Percentiles rank a stretch among this genome's conserved stretches.
These are phyloP conservation scores for Digitaria exilis DNA, from an alignment of 202 grass and related monocot species.

Conservation along the genomic window DNA sequence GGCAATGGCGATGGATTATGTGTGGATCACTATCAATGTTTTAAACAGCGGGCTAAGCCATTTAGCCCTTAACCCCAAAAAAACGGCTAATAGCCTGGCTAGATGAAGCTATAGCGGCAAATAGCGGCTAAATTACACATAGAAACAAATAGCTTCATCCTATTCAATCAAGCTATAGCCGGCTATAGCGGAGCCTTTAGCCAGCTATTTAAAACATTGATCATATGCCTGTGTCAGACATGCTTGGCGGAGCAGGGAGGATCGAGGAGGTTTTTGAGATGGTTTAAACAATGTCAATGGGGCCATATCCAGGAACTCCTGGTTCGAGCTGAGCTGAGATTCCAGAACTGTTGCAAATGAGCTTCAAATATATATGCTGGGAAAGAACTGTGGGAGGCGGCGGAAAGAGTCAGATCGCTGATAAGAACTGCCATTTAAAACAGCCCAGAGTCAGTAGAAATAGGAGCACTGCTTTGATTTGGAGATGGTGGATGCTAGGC, in stretches of 20 bases:
- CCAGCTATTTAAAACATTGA: no score
- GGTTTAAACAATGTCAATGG: slow-evolving; percentile 67
- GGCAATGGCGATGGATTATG: slow-evolving; percentile 57
- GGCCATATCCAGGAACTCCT: slow-evolving; percentile 62
- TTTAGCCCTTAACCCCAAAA: no score
- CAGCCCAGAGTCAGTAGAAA: no score
- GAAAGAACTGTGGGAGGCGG: slow-evolving; percentile 66
- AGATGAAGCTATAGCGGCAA: no score
- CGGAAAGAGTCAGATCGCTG: slow-evolving; percentile 58
- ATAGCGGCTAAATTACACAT: no score
- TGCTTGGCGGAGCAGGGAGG: slow-evolving; percentile 75
- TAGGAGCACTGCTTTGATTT: no score
- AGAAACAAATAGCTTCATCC: no score
- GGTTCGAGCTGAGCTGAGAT: slow-evolving; percentile 70
- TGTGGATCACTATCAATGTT: slow-evolving; percentile 56
- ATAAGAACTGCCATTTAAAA: slow-evolving; percentile 62
- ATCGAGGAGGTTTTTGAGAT: slow-evolving; percentile 64
- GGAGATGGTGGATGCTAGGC: no score
- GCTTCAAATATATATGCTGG: slow-evolving; percentile 67
- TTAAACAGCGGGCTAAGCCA: no score
- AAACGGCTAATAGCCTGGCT: no score
- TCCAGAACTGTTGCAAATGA: slow-evolving; percentile 65
- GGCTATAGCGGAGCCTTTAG: no score
- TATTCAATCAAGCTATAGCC: no score
- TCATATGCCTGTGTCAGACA: slow-evolving; percentile 77